phyloP scores from a whole-genome alignment of 2,329 filamentous ascomycete species.

The Trichophyton equinum region DNA sequence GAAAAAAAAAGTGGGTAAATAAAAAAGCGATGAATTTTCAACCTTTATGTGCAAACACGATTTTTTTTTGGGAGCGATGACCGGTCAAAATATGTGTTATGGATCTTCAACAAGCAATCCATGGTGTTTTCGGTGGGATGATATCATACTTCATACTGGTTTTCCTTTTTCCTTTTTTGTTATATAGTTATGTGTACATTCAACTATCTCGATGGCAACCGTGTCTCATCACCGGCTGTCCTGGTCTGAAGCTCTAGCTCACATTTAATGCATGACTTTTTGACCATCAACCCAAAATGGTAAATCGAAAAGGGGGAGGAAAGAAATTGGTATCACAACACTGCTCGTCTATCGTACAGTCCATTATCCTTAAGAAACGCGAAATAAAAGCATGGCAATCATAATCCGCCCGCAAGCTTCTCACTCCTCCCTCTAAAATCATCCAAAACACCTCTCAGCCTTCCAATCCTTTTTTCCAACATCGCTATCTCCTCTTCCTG shows the following conservation, averaged over 20 bases:
- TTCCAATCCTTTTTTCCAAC: constrained; percentile 29
- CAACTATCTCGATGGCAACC: neutral
- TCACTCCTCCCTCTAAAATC: constrained; percentile 27
- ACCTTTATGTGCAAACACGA: constrained; percentile 10
- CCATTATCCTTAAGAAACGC: neutral
- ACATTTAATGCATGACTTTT: neutral
- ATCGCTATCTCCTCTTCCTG: constrained; percentile 34
- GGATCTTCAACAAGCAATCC: constrained; percentile 18
- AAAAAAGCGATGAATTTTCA: constrained; percentile 14
- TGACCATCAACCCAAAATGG: neutral
- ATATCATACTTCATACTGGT: neutral
- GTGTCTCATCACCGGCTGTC: constrained; percentile 9
- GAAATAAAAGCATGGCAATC: neutral
- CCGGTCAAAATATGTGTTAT: constrained; percentile 8
- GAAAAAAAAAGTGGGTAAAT: constrained; percentile 5
- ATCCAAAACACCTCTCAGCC: constrained; percentile 29
- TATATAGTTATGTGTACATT: neutral
- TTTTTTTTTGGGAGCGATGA: constrained; percentile 12
- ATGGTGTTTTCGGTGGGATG: constrained; percentile 11
- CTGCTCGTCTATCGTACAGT: neutral
- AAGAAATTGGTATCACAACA: neutral
- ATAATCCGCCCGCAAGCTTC: neutral
- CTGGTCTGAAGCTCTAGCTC: constrained; percentile 5
- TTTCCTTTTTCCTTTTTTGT: neutral
- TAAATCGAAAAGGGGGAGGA: neutral